Base-by-base conservation (phyloP, 2,329 filamentous ascomycete genomes). In the Epichloe gansuensis region DNA sequence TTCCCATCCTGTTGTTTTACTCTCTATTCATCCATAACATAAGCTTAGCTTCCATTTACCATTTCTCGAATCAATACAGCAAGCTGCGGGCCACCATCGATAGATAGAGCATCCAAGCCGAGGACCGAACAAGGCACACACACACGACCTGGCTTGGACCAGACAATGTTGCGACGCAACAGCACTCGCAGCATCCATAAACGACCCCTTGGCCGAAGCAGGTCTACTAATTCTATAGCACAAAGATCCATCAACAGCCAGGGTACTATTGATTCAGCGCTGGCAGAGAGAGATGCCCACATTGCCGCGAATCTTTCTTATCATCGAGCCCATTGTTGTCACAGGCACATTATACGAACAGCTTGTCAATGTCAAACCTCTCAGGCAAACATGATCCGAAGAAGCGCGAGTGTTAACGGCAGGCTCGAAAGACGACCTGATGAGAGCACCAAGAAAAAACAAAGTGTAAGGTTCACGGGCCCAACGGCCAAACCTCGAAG, bases 301-400 rank as follows among this genome's bases (percentile, higher is more conserved):
- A 73, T 76, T 40, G 82, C 83, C 23, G 83, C 83, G 7, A 68
- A 71, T 36, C 69, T 81, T 59, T 84, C 83, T 1, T 86, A 78
- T 60, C 63, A 68, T 6, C 71, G 75, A 54, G 75, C 77, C 17
- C 70, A 71, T 51, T 68, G 76, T n/a, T 70, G 70, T 17, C 43
- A 51, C 8, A 41, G 47, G 46, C 54, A 47, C 11, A n/a, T 43
- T 17, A 27, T 46, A 3, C 38, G 25, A 17, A 43, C 36, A 21
- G 34, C n/a, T n/a, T 47, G 47, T 39, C 23, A 11, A 31, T 56
- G 21, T 54, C 53, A 11, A 50, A 51, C 21, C 54, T 70, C 66
- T 64, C 53, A 44, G 55, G 52, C 27, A 59, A 47, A 27, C 52
- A 55, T 47, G 56, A 53, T 8, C 42, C 56, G 4, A 48, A 55